phyloP scores from a whole-genome alignment of 1,284 basidiomycete species.

The Hemileia vastatrix region DNA sequence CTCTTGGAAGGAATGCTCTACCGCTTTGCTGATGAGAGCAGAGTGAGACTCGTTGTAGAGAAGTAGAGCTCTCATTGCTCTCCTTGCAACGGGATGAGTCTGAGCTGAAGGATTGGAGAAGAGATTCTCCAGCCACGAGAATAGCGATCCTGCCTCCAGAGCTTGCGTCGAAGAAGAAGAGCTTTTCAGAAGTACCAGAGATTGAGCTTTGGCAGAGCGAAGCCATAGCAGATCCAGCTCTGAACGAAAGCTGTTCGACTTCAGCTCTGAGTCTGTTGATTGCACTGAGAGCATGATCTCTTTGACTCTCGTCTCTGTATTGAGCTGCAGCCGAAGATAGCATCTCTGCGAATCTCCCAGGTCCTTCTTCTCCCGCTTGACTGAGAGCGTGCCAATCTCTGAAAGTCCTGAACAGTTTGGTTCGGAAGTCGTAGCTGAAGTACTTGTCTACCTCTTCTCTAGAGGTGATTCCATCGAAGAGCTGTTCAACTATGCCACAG shows the following conservation, averaged over 20 bases:
- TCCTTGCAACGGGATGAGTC: conserved; percentile 49
- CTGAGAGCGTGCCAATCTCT: conserved; percentile 90
- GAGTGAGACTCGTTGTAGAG: conserved; percentile 54
- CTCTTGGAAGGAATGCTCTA: conserved; percentile 63
- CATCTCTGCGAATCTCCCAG: conserved; percentile 64
- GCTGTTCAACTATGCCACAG: conserved; percentile 72
- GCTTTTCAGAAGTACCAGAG: conserved; percentile 21
- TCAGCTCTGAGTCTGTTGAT: conserved; percentile 52
- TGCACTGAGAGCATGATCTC: conserved; percentile 30
- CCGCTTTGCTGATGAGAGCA: conserved; percentile 59
- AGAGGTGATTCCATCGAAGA: conserved; percentile 67
- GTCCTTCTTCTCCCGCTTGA: conserved; percentile 61
- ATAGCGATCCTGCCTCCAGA: conserved; percentile 46
- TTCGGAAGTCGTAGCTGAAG: conserved; percentile 63
- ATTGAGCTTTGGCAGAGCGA: conserved; percentile 50
- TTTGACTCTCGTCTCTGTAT: conserved; percentile 49
- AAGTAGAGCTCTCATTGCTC: conserved; percentile 65
- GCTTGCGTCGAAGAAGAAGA: conserved; percentile 30
- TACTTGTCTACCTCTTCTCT: conserved; percentile 65
- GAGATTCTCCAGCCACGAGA: conserved; percentile 49
- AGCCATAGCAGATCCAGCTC: conserved; percentile 64
- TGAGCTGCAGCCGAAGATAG: conserved; percentile 57
- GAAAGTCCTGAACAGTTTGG: conserved; percentile 72
- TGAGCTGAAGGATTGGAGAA: conserved; percentile 43
- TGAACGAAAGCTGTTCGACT: conserved; percentile 53